Evolutionary conservation across 345 rosid genomes (phyloP), one percentile per base, ranked within the genome.

Genomic region (Arabidopsis suecica): DNA sequence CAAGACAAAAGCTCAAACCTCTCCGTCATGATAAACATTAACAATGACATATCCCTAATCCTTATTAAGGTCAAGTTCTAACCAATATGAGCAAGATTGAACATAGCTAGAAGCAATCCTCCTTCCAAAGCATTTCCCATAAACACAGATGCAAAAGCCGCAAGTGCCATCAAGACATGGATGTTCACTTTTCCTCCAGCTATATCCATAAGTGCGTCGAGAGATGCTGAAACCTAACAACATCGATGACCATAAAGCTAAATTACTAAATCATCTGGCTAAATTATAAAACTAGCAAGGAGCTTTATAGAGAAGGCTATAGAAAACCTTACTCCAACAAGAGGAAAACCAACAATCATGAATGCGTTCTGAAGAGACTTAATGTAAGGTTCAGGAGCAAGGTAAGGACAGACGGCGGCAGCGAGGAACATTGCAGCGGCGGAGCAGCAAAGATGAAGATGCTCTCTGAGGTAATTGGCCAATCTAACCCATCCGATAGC

Each of bases 71-170:
- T 58, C 5, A 25, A 72, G 80, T 78, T 64, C 60, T 76, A 55
- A 94, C 99, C 97, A 3, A 94, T 91, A 67, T 91, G 99, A 80
- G 99, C 97, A 78, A 94, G 83, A 86, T 91, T 94, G 81, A 94
- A 94, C 99, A 94, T 94, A 7, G 93, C 96, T 25, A 94, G 89
- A 80, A 94, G 97, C 61, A 94, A 76, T 37, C 99, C 97, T 82
- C 97, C 99, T 90, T 94, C 99, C 79, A 94, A 73, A 25, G 93
- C 78, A 61, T 90, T 94, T 2, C 99, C 99, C 97, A 91, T 94
- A 84, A 94, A 88, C 38, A 88, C 73, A 3, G 99, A 95, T 23
- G 99, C 97, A 86, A 95, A 95, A 47, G 90, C 97, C 0, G 97
- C 97, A 33, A 95, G 87, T 58, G 99, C 99, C 99, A 95, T 95